Percentiles rank a stretch among this genome's conserved stretches.
These are phyloP conservation scores for Nepenthes gracilis DNA, from an alignment of 148 eudicot species.

Conservation along the genomic window DNA sequence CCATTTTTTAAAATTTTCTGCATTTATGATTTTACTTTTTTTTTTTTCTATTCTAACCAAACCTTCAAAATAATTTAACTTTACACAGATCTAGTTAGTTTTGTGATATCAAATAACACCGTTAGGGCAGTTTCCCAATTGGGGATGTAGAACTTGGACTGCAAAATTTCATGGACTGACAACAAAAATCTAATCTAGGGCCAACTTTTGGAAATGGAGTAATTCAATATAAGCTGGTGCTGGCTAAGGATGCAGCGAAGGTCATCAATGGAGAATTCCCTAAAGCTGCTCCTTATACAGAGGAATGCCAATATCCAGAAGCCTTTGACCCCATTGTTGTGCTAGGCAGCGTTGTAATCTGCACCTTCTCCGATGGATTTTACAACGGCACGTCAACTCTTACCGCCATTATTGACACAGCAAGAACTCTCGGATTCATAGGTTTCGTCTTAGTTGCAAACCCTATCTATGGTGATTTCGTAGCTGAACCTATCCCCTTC, in stretches of 20 bases:
- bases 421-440: constrained; percentile 44
- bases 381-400: constrained; percentile 62
- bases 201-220: constrained; percentile 42
- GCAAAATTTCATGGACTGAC: not conserved
- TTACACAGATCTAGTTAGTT: too few species aligned
- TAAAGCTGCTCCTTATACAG: constrained; percentile 44
- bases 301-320: constrained; percentile 82
- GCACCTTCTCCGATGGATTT: constrained; percentile 82
- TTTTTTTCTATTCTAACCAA: too few species aligned
- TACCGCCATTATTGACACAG: constrained; percentile 51
- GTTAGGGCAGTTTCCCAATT: too few species aligned
- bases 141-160: too few species aligned
- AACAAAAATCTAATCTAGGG: not conserved
- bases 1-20: too few species aligned
- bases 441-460: constrained; percentile 75
- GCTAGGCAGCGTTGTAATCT: constrained; percentile 61
- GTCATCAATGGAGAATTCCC: constrained; percentile 43
- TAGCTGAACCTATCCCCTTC: constrained; percentile 79
- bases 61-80: too few species aligned
- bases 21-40: too few species aligned
- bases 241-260: constrained; percentile 73
- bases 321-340: constrained; percentile 58
- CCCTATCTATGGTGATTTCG: constrained; percentile 65
- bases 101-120: too few species aligned
- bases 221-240: constrained; percentile 56